Base-by-base conservation (phyloP, 129 eudicot genomes). In the Artemisia argyi region DNA sequence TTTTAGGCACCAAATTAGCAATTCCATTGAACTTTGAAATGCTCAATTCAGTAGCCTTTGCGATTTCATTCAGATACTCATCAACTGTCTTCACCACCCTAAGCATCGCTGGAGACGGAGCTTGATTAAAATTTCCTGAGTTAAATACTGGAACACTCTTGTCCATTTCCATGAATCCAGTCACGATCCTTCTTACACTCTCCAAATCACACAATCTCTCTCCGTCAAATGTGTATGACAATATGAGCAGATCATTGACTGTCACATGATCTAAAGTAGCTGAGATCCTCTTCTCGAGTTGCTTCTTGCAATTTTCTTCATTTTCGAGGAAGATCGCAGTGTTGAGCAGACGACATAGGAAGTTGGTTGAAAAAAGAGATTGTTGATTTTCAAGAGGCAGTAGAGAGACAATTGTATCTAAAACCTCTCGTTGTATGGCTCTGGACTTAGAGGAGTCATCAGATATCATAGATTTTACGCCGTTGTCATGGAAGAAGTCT, bases 11-110 rank as follows among this genome's bases (percentile, higher is more conserved):
- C 80, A 91, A 73, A 76, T 84, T 79, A 12, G 96, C 97, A 55
- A 91, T 88, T 53, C 93, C 97, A 54, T 89, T 91, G 78, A 91
- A 91, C 85, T 86, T 89, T 11, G 96, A 79, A 53, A 91, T 86
- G 64, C 78, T 84, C 19, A 91, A 91, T 11, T 88, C 96, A 1
- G 61, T 49, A 55, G 54, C 77, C 44, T 79, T 81, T 5, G 93
- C 93, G 46, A 91, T 86, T 82, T 91, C 96, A 28, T 82, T 82
- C 2, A 91, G 91, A 49, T 86, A 91, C 1, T 92, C 83, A 73
- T 88, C 96, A 39, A 91, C 89, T 3, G 93, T 91, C 84, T 86
- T 88, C 12, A 83, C 93, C 18, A 91, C 97, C 44, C 88, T 76
- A 58, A 65, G 76, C 82, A 80, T 80, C 14, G 89, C 78, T 30